Base-by-base conservation (phyloP, 1,284 basidiomycete species). In the Ustilago crameri region DNA sequence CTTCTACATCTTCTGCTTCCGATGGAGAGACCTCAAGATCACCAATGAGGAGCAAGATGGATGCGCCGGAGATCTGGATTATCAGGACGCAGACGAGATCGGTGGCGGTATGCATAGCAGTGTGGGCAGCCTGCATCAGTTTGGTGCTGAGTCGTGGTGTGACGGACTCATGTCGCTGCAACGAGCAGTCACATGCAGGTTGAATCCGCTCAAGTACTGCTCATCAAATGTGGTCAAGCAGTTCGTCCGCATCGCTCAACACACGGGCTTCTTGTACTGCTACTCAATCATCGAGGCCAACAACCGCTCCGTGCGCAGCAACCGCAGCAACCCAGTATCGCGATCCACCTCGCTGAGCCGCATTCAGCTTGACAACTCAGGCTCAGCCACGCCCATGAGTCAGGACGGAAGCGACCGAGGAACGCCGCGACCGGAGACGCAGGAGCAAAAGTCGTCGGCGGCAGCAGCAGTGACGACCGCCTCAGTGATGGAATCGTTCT, bases 1-100 rank as follows among this genome's bases (percentile, higher is more conserved):
- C 7, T 96, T 99, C 84, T 88, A 98, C 78, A 93, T 98, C 69
- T 99, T 98, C 84, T 98, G 96, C 84, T 99, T 98, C 86, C 87
- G 95, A 18, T 98, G 95, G 95, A 86, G 93, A 65, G 93, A 95
- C 76, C 85, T 98, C 35, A 84, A 91, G 24, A 83, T 85, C n/a
- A 85, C 85, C 40, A 78, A 84, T 49, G 85, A 86, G 56, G 88
- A 90, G 53, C 82, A 83, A 3, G 82, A 80, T 9, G 88, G 87
- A 23, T 86, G 81, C 9, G 78, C 79, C 68, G 65, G 51, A 23
- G 59, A 73, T 17, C 38, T 56, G 27, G 74, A 61, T 20, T 57
- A 56, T 23, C 51, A 51, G 22, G 65, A 70, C 17, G 67, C 55
- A 2, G 67, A 68, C 47, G 74, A 74, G 54, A 57, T 60, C 27